These are phyloP conservation scores for Lophiotrema nucula DNA, from an alignment of 495 filamentous ascomycete species.

Conservation along the genomic window DNA sequence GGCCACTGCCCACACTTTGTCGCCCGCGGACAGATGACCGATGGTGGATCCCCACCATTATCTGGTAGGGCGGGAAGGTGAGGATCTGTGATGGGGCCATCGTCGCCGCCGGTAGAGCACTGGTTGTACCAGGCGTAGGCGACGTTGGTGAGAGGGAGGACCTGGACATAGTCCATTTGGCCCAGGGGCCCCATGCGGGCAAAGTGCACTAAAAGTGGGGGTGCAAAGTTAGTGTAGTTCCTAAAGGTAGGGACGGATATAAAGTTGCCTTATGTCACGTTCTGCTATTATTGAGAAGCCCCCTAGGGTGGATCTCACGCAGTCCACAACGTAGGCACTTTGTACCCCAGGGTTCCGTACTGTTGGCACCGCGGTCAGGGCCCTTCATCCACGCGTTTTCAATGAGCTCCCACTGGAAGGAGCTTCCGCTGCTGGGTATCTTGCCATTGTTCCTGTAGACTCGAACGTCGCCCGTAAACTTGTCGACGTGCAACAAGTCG, in stretches of 20 bases:
- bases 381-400: background rate
- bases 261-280: no score
- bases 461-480: constrained; percentile 8
- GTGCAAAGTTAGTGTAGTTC: no score
- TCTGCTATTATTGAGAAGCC: no score
- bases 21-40: background rate
- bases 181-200: background rate
- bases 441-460: background rate
- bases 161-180: background rate
- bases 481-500: constrained; percentile 21
- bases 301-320: no score
- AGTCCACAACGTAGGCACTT: no score
- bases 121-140: background rate
- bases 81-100: background rate
- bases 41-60: background rate
- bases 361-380: background rate
- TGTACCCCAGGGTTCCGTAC: no score
- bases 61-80: background rate
- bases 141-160: background rate
- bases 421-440: background rate
- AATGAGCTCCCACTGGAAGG: background rate
- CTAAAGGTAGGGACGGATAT: no score
- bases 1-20: background rate
- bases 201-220: no score
- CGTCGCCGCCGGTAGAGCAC: background rate